Percentiles rank a stretch among this genome's conserved stretches.
These are phyloP conservation scores for Poa annua DNA, from an alignment of 176 grass and related monocot genomes.

Conservation along the genomic window DNA sequence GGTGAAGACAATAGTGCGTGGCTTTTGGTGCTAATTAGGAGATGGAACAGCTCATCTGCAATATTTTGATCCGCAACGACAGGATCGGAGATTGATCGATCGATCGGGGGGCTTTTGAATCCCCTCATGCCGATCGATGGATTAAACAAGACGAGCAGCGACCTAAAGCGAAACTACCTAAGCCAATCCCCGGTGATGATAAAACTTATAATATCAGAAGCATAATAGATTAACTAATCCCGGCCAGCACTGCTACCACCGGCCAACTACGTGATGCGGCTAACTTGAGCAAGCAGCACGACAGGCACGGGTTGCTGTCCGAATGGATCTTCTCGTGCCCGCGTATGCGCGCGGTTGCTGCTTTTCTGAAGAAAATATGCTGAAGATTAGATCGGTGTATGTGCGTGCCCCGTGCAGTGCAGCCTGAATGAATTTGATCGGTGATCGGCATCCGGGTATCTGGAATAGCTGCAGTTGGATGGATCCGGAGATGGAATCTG, in stretches of 20 bases:
- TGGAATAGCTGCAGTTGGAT: background rate
- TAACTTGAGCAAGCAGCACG: background rate
- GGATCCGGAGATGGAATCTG: constrained; percentile 29
- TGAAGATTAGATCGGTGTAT: constrained; percentile 7
- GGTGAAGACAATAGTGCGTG: constrained; percentile 48
- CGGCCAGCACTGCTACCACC: constrained; percentile 34
- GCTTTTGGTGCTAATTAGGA: constrained; percentile 42
- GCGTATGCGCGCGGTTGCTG: background rate
- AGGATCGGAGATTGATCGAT: constrained; percentile 32
- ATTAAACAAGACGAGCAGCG: constrained; percentile 30
- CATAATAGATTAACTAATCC: constrained; percentile 37
- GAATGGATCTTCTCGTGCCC: background rate
- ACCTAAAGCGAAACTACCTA: constrained; percentile 38
- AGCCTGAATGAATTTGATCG: constrained; percentile 9
- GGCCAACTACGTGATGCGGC: constrained; percentile 42
- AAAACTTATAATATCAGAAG: background rate
- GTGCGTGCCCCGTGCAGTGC: background rate
- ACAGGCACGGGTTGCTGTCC: constrained; percentile 21
- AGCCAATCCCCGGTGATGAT: background rate
- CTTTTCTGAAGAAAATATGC: background rate
- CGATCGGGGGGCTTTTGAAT: constrained; percentile 41
- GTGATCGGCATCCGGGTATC: constrained; percentile 24
- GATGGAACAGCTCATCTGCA: constrained; percentile 53
- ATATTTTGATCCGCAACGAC: constrained; percentile 17
- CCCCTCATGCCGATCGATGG: constrained; percentile 9